Base-by-base conservation (phyloP, 208 protist genomes). In the Chromosphaera perkinsii region DNA sequence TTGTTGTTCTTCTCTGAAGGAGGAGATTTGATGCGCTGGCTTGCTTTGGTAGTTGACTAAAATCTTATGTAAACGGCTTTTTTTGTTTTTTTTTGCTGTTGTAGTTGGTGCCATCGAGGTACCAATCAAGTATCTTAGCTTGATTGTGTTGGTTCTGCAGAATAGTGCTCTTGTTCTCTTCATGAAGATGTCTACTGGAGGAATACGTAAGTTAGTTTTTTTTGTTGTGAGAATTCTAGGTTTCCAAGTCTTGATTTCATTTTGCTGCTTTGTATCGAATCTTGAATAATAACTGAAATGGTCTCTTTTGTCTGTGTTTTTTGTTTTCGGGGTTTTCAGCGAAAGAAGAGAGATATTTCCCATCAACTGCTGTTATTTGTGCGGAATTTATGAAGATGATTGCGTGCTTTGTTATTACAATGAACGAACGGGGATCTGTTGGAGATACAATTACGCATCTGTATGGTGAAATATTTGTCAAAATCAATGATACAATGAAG, bases 341-440 rank as follows among this genome's bases (percentile, higher is more conserved):
- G 12, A 26, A 14, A 54, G 64, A 51, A 20, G 31, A 42, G 10
- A 66, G 57, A 49, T 80, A 77, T 52, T 4, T 75, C 9, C 10
- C 70, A 24, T 61, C 66, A 5, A 77, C 75, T 5, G 75, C 75
- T 20, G 75, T 80, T 9, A 66, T 77, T 12, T 2, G 29, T 35
- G 26, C 45, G 17, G 75, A 80, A 42, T 20, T 68, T n/a, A 33
- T 76, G 35, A 80, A 80, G 56, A 27, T 80, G 14, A 0, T 74
- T 22, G 49, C 43, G 4, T 80, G 63, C 60, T 32, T 77, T n/a
- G 22, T 40, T 0, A 35, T 80, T 31, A 37, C 62, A 31, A 51
- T 24, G 7, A 63, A 31, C 12, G 36, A 63, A 35, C 14, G 36
- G 9, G 7, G 26, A 12, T 63, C 33, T 1, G 31, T 51, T 24